phyloP scores from a whole-genome alignment of 495 filamentous ascomycete genomes.

The Penicillium atrosanguineum region DNA sequence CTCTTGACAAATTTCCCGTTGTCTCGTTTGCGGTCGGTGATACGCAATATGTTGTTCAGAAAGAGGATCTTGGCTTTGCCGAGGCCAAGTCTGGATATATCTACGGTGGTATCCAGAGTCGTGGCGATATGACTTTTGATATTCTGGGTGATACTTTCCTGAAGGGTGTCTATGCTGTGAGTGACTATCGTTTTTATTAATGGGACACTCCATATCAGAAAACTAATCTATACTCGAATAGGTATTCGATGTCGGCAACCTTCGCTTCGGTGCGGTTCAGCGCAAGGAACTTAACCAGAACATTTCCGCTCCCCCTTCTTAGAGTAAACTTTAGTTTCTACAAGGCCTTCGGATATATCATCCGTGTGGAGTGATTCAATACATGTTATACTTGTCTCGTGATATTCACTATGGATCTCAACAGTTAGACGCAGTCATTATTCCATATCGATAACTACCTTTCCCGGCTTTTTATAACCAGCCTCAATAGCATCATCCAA shows the following conservation, averaged over 20 bases:
- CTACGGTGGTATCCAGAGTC: constrained; percentile 75
- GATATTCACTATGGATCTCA: not conserved
- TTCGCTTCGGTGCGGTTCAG: constrained; percentile 66
- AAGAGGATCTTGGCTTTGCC: constrained; percentile 68
- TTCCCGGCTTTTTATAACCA: constrained; percentile 11
- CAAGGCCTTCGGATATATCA: not conserved
- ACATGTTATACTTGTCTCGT: not conserved
- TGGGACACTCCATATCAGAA: not conserved
- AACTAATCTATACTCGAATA: constrained; percentile 22
- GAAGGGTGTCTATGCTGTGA: constrained; percentile 72
- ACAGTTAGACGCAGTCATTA: not conserved
- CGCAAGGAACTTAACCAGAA: constrained; percentile 59
- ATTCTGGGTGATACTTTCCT: constrained; percentile 74
- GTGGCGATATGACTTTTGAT: constrained; percentile 65
- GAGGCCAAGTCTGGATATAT: constrained; percentile 55
- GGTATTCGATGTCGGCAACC: constrained; percentile 76
- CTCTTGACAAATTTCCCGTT: constrained; percentile 58
- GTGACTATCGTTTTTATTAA: constrained; percentile 17
- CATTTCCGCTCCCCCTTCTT: constrained; percentile 17
- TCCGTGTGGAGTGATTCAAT: not conserved
- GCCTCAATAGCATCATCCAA: constrained; percentile 13
- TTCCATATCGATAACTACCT: constrained; percentile 16
- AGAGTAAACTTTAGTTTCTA: not conserved
- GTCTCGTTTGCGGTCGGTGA: constrained; percentile 68
- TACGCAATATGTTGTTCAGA: constrained; percentile 64